phyloP scores from a whole-genome alignment of 2,329 filamentous ascomycete species.

The Colletotrichum sp. region DNA sequence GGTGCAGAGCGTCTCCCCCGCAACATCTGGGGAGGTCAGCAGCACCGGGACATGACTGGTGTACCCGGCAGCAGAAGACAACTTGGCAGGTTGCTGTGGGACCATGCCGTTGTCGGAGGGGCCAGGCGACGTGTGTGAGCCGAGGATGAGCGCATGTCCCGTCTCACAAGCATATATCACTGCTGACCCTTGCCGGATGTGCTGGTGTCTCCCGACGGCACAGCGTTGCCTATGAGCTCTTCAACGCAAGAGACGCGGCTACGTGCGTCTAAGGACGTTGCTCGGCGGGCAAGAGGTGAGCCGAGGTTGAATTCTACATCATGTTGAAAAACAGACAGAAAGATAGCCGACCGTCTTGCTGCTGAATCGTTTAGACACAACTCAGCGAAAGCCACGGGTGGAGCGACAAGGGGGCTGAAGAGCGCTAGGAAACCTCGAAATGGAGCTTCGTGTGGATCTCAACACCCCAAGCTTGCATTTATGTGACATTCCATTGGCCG shows the following conservation, averaged over 20 bases:
- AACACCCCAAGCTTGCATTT: slow-evolving; percentile 16
- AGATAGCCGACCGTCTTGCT: neutral
- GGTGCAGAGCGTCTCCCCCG: neutral
- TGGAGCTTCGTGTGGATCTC: slow-evolving; percentile 18
- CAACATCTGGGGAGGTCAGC: slow-evolving; percentile 13
- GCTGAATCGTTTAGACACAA: neutral
- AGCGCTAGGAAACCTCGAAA: slow-evolving; percentile 1
- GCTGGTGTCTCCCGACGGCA: neutral
- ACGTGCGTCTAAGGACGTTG: neutral
- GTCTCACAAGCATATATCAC: neutral
- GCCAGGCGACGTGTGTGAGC: neutral
- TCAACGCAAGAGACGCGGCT: neutral
- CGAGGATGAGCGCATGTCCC: neutral
- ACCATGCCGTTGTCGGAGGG: slow-evolving; percentile 17
- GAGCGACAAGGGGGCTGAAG: neutral
- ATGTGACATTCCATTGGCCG: slow-evolving; percentile 1
- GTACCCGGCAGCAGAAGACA: slow-evolving; percentile 3
- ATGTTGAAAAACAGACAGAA: neutral
- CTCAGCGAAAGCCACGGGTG: neutral
- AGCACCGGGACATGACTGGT: slow-evolving; percentile 14
- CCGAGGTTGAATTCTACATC: neutral
- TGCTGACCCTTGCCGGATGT: neutral
- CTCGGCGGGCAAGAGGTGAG: neutral
- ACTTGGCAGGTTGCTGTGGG: slow-evolving; percentile 8
- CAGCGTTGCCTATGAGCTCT: neutral